Base-by-base conservation (phyloP, 139 green algal species). In the Chloropicon primus region DNA sequence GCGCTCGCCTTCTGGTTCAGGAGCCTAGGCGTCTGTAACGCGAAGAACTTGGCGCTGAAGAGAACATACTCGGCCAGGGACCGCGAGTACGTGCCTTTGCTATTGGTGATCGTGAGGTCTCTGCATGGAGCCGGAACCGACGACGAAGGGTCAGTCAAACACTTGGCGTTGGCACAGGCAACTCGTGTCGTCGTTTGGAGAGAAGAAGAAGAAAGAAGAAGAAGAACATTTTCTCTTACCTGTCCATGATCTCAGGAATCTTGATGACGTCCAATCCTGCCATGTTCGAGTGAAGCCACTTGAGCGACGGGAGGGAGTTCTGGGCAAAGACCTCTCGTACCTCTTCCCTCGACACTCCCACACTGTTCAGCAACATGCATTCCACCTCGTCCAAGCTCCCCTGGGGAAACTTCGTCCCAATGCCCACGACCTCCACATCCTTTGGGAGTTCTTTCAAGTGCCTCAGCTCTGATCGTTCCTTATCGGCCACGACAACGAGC, bases 31-130 rank as follows among this genome's bases (percentile, higher is more conserved):
- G 93, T 71, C 78, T 93, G 83, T 80, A 92, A 92, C 0, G 91
- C 91, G 79, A 96, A 96, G 53, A 76, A 94, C 78, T 85, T 91
- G 85, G 86, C 92, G 2, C 80, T 86, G 10, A 87, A 86, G 10
- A 96, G 76, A 5, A 79, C 82, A 76, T 88, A 96, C 87, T 96
- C 91, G 21, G 90, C 90, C 22, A 96, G 81, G 2, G 82, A 89
- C 78, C 92, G 84, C 71, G 78, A 89, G 87, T 91, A 96, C 22
- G 87, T 86, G 3, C 91, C 90, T 84, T 91, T 91, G 25, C 87
- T 89, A 82, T 96, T 96, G 74, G 88, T 93, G 2, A 96, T 78
- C 2, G 79, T 24, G 24, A 93, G n/a, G n/a, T n/a, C n/a, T n/a
- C n/a, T n/a, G n/a, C n/a, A n/a, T n/a, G n/a, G n/a, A n/a, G n/a